Percentiles rank a stretch among this genome's conserved stretches.
Evolutionary conservation across 164 flowering plant species (phyloP).

Genomic region (Berberis vulgaris): DNA sequence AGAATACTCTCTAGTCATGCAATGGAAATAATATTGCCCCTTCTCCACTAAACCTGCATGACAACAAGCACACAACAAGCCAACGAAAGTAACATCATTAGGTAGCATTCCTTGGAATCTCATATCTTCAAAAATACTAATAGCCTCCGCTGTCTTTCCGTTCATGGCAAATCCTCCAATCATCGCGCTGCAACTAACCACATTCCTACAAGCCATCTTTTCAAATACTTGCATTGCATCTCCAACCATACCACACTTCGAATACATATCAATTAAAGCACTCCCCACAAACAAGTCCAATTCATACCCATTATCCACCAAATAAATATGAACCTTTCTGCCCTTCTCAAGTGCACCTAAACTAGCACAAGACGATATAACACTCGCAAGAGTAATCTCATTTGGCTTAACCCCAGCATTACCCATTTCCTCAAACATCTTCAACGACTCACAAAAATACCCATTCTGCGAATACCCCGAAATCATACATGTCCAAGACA

Average conservation of each 20-base stretch:
- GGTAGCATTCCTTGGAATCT: slow-evolving; percentile 14
- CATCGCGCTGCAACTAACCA: slow-evolving; percentile 20
- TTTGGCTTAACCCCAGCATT: slow-evolving; percentile 15
- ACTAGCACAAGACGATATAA: slow-evolving; percentile 24
- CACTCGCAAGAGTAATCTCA: slow-evolving; percentile 22
- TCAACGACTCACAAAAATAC: slow-evolving; percentile 15
- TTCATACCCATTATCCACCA: slow-evolving; percentile 12
- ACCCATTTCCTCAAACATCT: slow-evolving; percentile 15
- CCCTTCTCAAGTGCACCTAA: slow-evolving; percentile 22
- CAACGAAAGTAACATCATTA: slow-evolving; percentile 19
- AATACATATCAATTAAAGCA: slow-evolving; percentile 24
- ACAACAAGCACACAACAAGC: slow-evolving; percentile 24
- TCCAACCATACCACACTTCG: slow-evolving; percentile 19
- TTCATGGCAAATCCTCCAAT: slow-evolving; percentile 23
- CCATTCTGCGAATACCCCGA: slow-evolving; percentile 20
- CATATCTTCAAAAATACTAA: slow-evolving; percentile 20
- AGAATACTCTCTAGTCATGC: slow-evolving; percentile 14
- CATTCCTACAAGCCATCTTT: slow-evolving; percentile 14
- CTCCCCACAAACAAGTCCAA: slow-evolving; percentile 18
- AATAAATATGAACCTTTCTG: slow-evolving; percentile 12
- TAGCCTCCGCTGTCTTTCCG: slow-evolving; percentile 17
- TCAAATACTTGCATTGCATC: slow-evolving; percentile 16
- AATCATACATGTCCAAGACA: slow-evolving; percentile 23
- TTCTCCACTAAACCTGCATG: slow-evolving; percentile 21
- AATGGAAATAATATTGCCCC: slow-evolving; percentile 12